Base-by-base conservation (phyloP, 179 eudicot genomes). In the Carnegiea gigantea region DNA sequence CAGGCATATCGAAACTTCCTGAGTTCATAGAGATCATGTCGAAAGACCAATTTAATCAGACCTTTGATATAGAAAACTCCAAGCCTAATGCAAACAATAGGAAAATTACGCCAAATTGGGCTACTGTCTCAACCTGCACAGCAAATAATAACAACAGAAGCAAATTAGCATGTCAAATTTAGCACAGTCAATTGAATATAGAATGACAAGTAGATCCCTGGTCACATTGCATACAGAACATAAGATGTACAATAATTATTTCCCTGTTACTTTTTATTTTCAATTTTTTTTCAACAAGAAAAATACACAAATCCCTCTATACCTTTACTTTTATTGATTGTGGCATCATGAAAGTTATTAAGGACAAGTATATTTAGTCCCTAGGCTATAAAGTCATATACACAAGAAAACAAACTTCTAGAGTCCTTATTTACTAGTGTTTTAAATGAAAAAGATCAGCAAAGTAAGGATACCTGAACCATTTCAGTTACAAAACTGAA, bases 31-130 rank as follows among this genome's bases (percentile, higher is more conserved):
- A 40, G 26, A 54, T 53, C 30, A 57, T 44, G 26, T 44, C 46
- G 30, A 36, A 54, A 67, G 49, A 60, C 77, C 44, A 73, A 44
- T 24, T n/a, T 38, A 78, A 43, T 70, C 64, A 54, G 68, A 93
- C 98, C 98, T 93, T 94, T 46, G 90, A 75, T 21, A 92, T 80
- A 75, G 98, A 94, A 89, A 94, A 94, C 84, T 94, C 98, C 84
- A 94, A 74, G 33, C 97, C 98, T 84, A 94, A 84, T 0, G 98
- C 98, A 85, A 94, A 94, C 73, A 94, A 93, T 73, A 94, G 93
- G 84, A 92, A 94, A 81, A 94, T 90, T 18, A 94, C 98, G 80
- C 97, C 98, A 85, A 94, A 92, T 84, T 93, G 98, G 71, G 98
- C 98, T 43, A 94, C 97, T n/a, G 98, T 94, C 82, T 93, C 98